Evolutionary conservation across 2,329 filamentous ascomycete species (phyloP), one percentile per base, ranked within the genome.

Genomic region (Xylaria sp.): DNA sequence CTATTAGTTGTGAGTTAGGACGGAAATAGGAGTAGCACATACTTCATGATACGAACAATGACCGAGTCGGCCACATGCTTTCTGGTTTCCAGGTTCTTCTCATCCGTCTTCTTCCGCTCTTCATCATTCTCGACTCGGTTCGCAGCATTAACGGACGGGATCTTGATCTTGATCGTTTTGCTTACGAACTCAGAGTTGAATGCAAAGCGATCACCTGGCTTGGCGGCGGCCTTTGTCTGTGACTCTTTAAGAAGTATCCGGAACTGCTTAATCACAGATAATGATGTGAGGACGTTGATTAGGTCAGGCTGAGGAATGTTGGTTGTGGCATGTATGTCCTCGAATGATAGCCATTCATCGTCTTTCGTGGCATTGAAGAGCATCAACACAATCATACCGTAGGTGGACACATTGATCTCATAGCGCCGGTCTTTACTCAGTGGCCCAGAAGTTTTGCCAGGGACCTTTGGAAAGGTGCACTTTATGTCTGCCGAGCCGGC

Each of bases 381-480:
- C 54, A 97, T 80, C 23, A 99, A 82, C 28, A 98, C 90, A 23
- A 98, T 83, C 93, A 98, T 97, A 75, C 91, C 94, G 78, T 96
- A 96, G 0, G 96, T 98, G 1, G 94, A 92, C 23, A 97, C 94
- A 70, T 94, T 97, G 64, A 99, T 84, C 75, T 99, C 96, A 77
- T 98, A 95, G 43, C 91, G 90, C 41, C 92, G 86, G 72, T 92
- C 90, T 66, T 86, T 89, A 66, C 86, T 85, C 25, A 91, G 78
- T 0, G 83, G 80, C 0, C 87, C 85, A 2, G 90, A 88, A 13
- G 90, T 88, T 75, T 94, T 94, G 41, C 92, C 91, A 48, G 89
- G 86, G 0, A 92, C 84, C 76, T 89, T 87, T 41, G 91, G 90
- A 81, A 99, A 91, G 48, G 89, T 84, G 70, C 93, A 96, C 67